phyloP scores from a whole-genome alignment of 75 land plant genomes.

The Picea glauca region DNA sequence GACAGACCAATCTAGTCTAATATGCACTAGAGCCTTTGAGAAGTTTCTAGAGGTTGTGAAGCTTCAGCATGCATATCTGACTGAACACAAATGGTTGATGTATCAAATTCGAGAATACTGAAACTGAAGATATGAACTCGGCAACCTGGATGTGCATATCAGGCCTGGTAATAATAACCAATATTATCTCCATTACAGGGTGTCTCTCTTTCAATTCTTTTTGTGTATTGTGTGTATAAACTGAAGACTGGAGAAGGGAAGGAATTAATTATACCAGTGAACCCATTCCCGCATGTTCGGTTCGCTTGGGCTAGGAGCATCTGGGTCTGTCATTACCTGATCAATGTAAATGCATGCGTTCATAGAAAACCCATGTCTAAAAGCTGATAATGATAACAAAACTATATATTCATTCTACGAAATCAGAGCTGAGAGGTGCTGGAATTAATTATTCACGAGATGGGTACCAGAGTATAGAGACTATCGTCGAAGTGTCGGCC shows the following conservation, averaged over 20 bases:
- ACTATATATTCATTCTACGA: background rate
- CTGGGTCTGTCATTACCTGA: constrained; percentile 83
- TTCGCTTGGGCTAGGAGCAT: constrained; percentile 87
- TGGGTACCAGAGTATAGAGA: constrained; percentile 59
- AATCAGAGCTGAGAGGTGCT: background rate
- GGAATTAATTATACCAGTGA: constrained; percentile 45
- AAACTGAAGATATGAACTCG: too few species aligned
- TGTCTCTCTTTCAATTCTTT: too few species aligned
- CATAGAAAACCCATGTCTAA: background rate
- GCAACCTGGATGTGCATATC: too few species aligned
- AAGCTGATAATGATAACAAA: background rate
- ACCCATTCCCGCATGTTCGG: constrained; percentile 73
- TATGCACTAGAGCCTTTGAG: too few species aligned
- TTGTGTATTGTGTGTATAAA: background rate
- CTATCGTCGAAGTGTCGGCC: constrained; percentile 24
- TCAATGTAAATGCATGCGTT: background rate
- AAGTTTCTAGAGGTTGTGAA: too few species aligned
- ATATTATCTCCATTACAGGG: too few species aligned
- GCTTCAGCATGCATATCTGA: too few species aligned
- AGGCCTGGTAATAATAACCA: too few species aligned
- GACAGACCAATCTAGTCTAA: too few species aligned
- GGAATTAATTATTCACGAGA: background rate
- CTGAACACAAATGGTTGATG: too few species aligned
- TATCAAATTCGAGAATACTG: too few species aligned
- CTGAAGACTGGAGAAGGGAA: background rate